phyloP scores from a whole-genome alignment of 495 filamentous ascomycete genomes.

The Tuber melanosporum region DNA sequence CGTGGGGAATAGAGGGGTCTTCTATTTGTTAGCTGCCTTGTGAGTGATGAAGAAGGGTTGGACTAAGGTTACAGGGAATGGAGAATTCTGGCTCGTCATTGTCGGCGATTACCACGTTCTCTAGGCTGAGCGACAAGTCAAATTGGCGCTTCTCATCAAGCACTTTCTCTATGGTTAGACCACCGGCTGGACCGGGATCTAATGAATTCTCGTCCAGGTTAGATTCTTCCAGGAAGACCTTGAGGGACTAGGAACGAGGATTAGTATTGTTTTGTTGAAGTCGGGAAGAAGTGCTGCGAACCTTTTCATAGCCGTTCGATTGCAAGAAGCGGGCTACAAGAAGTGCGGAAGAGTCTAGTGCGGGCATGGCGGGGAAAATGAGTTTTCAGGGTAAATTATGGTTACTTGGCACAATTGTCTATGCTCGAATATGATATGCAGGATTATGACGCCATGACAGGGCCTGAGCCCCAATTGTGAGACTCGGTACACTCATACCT shows the following conservation, averaged over 20 bases:
- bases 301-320: conserved; percentile 55
- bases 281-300: conserved; percentile 21
- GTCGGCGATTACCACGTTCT: conserved; percentile 49
- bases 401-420: not conserved
- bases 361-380: conserved; percentile 42
- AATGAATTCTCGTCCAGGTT: conserved; percentile 48
- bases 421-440: not conserved
- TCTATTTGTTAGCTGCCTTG: not conserved
- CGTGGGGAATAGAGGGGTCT: conserved; percentile 31
- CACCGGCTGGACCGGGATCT: conserved; percentile 42
- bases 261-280: not conserved
- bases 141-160: conserved; percentile 61
- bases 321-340: conserved; percentile 60
- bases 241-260: conserved; percentile 47
- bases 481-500: not conserved
- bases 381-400: not conserved
- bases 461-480: not conserved
- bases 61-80: conserved; percentile 46
- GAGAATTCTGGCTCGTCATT: conserved; percentile 47
- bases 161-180: conserved; percentile 58
- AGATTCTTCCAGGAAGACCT: conserved; percentile 58
- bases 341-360: conserved; percentile 47
- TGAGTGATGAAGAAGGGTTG: not conserved
- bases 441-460: not conserved
- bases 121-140: conserved; percentile 54